Conservation (phyloP, 1,139 yeast species). For the Keqinozyma sinolaborantium region DNA sequence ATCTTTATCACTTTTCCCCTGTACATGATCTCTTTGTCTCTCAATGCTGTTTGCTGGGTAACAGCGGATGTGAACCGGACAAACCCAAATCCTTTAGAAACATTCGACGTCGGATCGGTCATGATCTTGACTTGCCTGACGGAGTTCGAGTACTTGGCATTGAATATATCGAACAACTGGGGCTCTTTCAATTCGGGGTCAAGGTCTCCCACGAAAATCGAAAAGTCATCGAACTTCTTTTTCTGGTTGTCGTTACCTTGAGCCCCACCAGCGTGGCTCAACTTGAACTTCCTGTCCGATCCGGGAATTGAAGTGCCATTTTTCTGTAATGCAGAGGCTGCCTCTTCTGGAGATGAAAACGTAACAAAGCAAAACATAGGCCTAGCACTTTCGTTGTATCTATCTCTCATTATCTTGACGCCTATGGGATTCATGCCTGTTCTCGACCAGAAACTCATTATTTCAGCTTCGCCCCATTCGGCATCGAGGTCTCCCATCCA, state of each 20-base stretch:
- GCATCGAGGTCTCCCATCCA: slow-evolving; percentile 98
- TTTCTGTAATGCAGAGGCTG: slow-evolving; percentile 64
- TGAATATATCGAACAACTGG: slow-evolving; percentile 64
- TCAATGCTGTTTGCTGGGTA: slow-evolving; percentile 72
- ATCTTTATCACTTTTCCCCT: slow-evolving; percentile 79
- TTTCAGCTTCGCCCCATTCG: slow-evolving; percentile 71
- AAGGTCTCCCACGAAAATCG: slow-evolving; percentile 85
- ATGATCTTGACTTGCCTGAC: slow-evolving; percentile 85
- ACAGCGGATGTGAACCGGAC: slow-evolving; percentile 73
- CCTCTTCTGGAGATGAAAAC: slow-evolving; percentile 62
- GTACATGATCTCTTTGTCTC: slow-evolving; percentile 70
- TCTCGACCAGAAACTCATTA: slow-evolving; percentile 62
- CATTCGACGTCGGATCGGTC: slow-evolving; percentile 73
- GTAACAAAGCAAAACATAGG: slow-evolving; percentile 76
- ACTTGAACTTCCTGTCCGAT: slow-evolving; percentile 54
- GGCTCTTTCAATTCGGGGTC: slow-evolving; percentile 75
- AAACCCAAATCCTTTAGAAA: slow-evolving; percentile 87
- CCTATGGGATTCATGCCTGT: slow-evolving; percentile 34
- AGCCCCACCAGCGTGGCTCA: slow-evolving; percentile 82
- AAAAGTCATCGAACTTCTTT: slow-evolving; percentile 23
- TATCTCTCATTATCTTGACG: slow-evolving; percentile 37
- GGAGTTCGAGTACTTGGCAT: slow-evolving; percentile 60
- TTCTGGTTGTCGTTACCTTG: slow-evolving; percentile 8
- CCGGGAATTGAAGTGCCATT: slow-evolving; percentile 71
- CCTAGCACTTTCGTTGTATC: slow-evolving; percentile 16